These are phyloP conservation scores for Epichloe sylvatica DNA, from an alignment of 2,329 filamentous ascomycete species.

Conservation along the genomic window DNA sequence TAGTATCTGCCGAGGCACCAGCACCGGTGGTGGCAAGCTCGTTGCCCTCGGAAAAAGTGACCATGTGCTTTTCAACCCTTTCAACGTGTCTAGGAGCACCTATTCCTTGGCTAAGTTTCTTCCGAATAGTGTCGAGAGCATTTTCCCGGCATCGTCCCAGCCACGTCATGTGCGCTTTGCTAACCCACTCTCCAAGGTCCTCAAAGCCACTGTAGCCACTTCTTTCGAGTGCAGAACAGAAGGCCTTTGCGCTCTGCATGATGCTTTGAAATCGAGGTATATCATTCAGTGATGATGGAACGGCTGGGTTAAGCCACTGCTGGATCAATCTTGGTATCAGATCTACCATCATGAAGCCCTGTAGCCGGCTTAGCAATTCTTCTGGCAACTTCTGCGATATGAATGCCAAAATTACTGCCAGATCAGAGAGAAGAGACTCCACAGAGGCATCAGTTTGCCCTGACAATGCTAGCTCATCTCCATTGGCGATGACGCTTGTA, in stretches of 20 bases:
- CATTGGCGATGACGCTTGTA: constrained; percentile 27
- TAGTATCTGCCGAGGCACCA: constrained; percentile 27
- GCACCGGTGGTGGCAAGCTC: constrained; percentile 44
- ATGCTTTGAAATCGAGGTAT: constrained; percentile 58
- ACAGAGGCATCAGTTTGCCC: constrained; percentile 32
- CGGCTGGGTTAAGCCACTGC: constrained; percentile 59
- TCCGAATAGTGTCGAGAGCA: constrained; percentile 61
- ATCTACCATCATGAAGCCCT: constrained; percentile 54
- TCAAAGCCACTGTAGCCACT: constrained; percentile 48
- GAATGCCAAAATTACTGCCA: constrained; percentile 38
- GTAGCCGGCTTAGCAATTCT: constrained; percentile 46
- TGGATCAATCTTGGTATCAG: constrained; percentile 55
- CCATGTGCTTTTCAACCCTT: constrained; percentile 67
- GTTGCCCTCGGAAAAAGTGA: constrained; percentile 53
- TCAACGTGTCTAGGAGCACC: constrained; percentile 59
- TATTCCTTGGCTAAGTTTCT: constrained; percentile 52
- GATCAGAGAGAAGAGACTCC: constrained; percentile 37
- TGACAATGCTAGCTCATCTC: constrained; percentile 28
- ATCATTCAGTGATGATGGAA: constrained; percentile 60
- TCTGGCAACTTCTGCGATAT: constrained; percentile 37
- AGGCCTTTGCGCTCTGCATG: constrained; percentile 47
- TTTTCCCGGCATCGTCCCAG: constrained; percentile 69
- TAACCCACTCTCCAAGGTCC: constrained; percentile 65
- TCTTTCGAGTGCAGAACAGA: constrained; percentile 49
- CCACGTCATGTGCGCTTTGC: constrained; percentile 71